phyloP scores from a whole-genome alignment of 108 stramenopile species.

The Nitzschia sp. region DNA sequence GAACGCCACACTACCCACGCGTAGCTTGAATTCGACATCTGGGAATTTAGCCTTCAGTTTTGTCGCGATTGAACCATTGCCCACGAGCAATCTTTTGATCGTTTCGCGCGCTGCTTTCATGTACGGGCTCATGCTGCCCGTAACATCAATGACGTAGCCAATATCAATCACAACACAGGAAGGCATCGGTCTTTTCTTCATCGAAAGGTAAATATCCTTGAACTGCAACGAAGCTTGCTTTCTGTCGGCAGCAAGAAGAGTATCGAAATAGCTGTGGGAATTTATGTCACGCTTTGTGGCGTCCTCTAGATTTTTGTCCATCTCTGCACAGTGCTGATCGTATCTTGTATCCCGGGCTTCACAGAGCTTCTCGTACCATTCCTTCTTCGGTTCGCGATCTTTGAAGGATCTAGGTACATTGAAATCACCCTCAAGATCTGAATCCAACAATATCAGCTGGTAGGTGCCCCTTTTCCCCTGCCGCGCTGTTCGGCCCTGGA shows the following conservation, averaged over 20 bases:
- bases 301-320: conserved; percentile 42
- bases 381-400: conserved; percentile 33
- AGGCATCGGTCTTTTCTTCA: conserved; percentile 54
- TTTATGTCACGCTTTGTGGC: conserved; percentile 44
- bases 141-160: conserved; percentile 54
- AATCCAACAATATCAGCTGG: conserved; percentile 50
- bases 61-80: conserved; percentile 34
- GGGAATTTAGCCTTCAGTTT: conserved; percentile 48
- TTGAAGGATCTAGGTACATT: conserved; percentile 31
- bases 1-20: conserved; percentile 42
- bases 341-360: conserved; percentile 33
- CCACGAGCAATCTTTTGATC: conserved; percentile 38
- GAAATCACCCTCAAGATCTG: conserved; percentile 56
- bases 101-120: conserved; percentile 23
- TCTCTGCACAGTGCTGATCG: conserved; percentile 21
- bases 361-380: conserved; percentile 53
- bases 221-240: conserved; percentile 28
- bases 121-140: conserved; percentile 63
- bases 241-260: conserved; percentile 37
- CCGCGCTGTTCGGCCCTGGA: conserved; percentile 64
- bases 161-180: conserved; percentile 43
- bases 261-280: conserved; percentile 55
- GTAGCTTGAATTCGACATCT: conserved; percentile 48
- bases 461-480: conserved; percentile 66
- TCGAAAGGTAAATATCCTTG: conserved; percentile 45